Conservation (phyloP, 2,329 filamentous ascomycete species). For the Pezicula radicicola region DNA sequence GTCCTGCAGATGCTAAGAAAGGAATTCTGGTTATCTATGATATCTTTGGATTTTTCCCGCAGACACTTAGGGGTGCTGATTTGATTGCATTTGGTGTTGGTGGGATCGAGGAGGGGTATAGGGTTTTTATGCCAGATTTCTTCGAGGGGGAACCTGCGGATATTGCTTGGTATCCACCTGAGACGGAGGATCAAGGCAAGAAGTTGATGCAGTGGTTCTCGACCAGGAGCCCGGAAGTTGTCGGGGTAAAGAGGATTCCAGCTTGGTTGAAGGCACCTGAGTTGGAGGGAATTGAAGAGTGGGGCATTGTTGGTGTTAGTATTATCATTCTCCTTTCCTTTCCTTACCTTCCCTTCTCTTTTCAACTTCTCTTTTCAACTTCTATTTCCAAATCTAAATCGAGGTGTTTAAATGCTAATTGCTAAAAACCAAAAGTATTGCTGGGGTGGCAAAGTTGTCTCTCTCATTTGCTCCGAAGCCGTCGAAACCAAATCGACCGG, state of each 20-base stretch:
- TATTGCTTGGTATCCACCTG: constrained; percentile 11
- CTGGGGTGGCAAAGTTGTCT: constrained; percentile 69
- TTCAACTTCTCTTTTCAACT: background rate
- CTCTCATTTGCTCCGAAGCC: constrained; percentile 46
- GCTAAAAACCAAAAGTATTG: constrained; percentile 41
- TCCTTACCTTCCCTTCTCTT: background rate
- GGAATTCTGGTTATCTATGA: constrained; percentile 62
- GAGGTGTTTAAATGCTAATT: no score
- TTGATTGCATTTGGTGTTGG: constrained; percentile 50
- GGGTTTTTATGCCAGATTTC: constrained; percentile 86
- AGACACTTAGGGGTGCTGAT: constrained; percentile 67
- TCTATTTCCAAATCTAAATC: background rate
- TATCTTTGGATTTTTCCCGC: constrained; percentile 66
- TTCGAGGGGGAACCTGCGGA: constrained; percentile 58
- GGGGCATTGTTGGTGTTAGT: constrained; percentile 26
- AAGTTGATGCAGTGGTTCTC: constrained; percentile 17
- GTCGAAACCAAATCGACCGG: no score
- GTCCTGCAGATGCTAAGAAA: constrained; percentile 44
- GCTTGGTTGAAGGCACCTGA: constrained; percentile 7
- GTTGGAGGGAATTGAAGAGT: constrained; percentile 13
- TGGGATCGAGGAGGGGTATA: constrained; percentile 34
- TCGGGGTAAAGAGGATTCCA: constrained; percentile 4
- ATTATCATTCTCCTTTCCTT: no score
- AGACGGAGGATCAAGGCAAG: constrained; percentile 13
- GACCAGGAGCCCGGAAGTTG: constrained; percentile 11